phyloP scores from a whole-genome alignment of 768 basidiomycete genomes.

The Stropharia rugosoannulata region DNA sequence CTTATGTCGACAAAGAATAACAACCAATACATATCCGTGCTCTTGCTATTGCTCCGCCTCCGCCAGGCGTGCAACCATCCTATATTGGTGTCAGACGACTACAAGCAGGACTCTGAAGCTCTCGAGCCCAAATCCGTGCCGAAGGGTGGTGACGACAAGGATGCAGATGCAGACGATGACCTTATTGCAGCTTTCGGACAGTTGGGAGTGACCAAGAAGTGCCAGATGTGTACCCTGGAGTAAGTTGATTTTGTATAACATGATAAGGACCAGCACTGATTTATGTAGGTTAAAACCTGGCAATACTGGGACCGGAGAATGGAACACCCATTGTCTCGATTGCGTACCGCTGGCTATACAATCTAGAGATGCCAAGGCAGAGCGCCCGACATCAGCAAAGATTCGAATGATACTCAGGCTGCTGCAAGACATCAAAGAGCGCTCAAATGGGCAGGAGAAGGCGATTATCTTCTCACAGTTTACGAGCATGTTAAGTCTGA shows the following conservation, averaged over 20 bases:
- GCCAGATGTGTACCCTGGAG: slow-evolving; percentile 75
- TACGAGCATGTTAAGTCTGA: slow-evolving; percentile 82
- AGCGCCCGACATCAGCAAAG: slow-evolving; percentile 81
- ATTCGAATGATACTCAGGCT: slow-evolving; percentile 80
- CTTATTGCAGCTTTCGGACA: slow-evolving; percentile 73
- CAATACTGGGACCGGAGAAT: slow-evolving; percentile 38
- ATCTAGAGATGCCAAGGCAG: slow-evolving; percentile 43
- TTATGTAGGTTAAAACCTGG: slow-evolving; percentile 33
- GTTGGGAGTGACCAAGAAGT: slow-evolving; percentile 69
- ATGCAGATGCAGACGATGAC: slow-evolving; percentile 62
- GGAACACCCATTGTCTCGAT: slow-evolving; percentile 51
- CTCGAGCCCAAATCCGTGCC: slow-evolving; percentile 62
- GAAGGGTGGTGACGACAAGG: slow-evolving; percentile 47
- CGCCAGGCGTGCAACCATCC: slow-evolving; percentile 97
- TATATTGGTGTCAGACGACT: slow-evolving; percentile 74
- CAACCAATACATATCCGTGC: slow-evolving; percentile 67
- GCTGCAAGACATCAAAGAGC: slow-evolving; percentile 59
- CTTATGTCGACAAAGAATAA: slow-evolving; percentile 54
- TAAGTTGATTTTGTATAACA: slow-evolving; percentile 34
- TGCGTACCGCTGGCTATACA: slow-evolving; percentile 57
- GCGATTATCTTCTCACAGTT: slow-evolving; percentile 97
- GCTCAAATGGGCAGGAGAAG: slow-evolving; percentile 69
- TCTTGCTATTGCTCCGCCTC: slow-evolving; percentile 74
- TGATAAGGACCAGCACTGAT: neutral
- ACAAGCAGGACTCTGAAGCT: slow-evolving; percentile 72